A percentile compares a stretch with the other conserved stretches of the same genome.
Conservation (phyloP, 768 basidiomycete genomes). For the Mycena amicta region DNA sequence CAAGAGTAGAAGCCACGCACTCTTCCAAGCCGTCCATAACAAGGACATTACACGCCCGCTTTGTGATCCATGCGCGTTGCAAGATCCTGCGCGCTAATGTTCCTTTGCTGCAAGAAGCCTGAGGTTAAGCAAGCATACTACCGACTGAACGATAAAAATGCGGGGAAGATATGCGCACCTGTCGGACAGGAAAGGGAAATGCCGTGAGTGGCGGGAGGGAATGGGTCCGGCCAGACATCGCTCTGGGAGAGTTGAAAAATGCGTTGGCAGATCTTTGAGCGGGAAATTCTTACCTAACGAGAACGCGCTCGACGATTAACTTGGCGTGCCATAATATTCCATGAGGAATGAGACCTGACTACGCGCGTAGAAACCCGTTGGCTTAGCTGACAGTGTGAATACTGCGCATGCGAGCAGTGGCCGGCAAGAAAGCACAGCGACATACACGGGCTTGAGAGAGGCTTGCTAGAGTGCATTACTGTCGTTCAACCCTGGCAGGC, state of each 20-base stretch:
- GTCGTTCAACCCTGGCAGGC: neutral
- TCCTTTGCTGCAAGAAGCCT: slow-evolving; percentile 3
- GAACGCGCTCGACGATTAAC: neutral
- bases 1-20: neutral
- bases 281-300: neutral
- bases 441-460: neutral
- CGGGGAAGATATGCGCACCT: slow-evolving; percentile 11
- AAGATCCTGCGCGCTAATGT: slow-evolving; percentile 2
- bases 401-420: neutral
- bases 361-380: neutral
- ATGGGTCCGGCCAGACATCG: neutral
- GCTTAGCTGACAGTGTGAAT: neutral
- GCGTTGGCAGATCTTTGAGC: too few relatives aligned
- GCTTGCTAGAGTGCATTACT: neutral
- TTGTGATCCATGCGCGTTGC: neutral
- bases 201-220: slow-evolving; percentile 11
- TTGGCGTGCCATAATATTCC: neutral
- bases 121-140: slow-evolving; percentile 8
- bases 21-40: slow-evolving; percentile 1
- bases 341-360: neutral
- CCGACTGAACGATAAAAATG: slow-evolving; percentile 2
- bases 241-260: too few relatives aligned
- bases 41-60: slow-evolving; percentile 1
- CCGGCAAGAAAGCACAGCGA: neutral
- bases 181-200: slow-evolving; percentile 1